Evolutionary conservation across 2,329 filamentous ascomycete genomes (phyloP), one percentile per base, ranked within the genome.

Genomic region (Nannizzia gypsea): DNA sequence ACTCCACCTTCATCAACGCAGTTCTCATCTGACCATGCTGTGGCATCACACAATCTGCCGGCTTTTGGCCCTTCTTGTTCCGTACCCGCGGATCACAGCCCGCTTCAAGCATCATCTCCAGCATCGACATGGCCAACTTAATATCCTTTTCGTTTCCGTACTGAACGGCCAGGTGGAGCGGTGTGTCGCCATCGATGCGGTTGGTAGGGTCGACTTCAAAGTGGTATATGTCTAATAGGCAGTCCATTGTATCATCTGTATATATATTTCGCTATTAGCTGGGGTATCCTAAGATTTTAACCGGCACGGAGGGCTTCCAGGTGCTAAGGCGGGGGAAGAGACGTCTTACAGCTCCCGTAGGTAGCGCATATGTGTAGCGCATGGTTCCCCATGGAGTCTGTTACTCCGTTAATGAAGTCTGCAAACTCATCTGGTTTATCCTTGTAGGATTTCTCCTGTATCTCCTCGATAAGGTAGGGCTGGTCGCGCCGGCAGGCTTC

Each of bases 401-500:
- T 88, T 57, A 91, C 89, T 55, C 83, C 81, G 78, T 99, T 99
- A 72, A 99, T 84, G 65, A 95, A 84, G 57, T 82, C 73, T 36
- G 90, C 85, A 62, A 89, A 83, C 68, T 88, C 80, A 59, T 79
- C 74, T 6, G 77, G 71, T 59, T 86, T 83, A 61, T 77, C 75
- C 65, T 82, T 81, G 69, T 83, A 77, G 65, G 77, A 76, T 46
- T 81, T 75, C 17, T 60, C 38, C 66, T 96, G 80, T 60, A 91
- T 81, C 68, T 93, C 86, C 67, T 82, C 76, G 60, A 97, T 83
- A 62, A 97, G 84, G 59, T 92, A 86, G 66, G 85, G 85, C 76
- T 97, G 96, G 81, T 97, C 92, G 70, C 90, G 84, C 63, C 92
- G 89, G 77, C 89, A 95, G 68, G 93, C 89, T 78, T 95, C 92